Conservation (phyloP, 2,329 filamentous ascomycete species). For the Hypoxylon sp. region DNA sequence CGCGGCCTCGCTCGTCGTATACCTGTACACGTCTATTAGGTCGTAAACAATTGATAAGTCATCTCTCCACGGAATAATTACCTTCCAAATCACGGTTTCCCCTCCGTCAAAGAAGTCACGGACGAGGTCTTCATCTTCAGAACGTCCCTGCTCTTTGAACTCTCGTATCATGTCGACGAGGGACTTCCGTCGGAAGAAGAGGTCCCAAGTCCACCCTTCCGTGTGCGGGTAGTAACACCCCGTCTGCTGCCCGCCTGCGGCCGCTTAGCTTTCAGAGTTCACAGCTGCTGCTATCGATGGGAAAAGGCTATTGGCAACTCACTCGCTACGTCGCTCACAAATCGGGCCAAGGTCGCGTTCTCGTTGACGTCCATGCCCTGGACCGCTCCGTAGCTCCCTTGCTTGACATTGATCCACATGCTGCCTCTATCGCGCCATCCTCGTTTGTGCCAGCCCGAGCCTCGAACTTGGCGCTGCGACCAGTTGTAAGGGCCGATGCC, state of each 20-base stretch:
- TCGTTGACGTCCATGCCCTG: constrained; percentile 34
- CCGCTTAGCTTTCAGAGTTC: background rate
- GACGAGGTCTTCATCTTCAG: constrained; percentile 31
- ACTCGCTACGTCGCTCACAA: constrained; percentile 24
- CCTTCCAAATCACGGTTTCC: constrained; percentile 40
- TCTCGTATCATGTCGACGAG: constrained; percentile 32
- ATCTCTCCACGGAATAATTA: background rate
- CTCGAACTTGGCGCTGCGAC: constrained; percentile 21
- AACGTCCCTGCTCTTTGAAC: constrained; percentile 23
- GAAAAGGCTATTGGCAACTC: constrained; percentile 1
- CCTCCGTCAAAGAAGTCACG: constrained; percentile 41
- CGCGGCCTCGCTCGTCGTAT: constrained; percentile 10
- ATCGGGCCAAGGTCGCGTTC: constrained; percentile 25
- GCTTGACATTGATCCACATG: constrained; percentile 43
- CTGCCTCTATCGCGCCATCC: constrained; percentile 33
- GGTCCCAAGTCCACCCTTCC: constrained; percentile 28
- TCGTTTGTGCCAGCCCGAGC: constrained; percentile 38
- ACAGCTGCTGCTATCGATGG: background rate
- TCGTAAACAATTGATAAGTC: background rate
- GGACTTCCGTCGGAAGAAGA: constrained; percentile 39
- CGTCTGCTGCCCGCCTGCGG: background rate
- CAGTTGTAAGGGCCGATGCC: constrained; percentile 18
- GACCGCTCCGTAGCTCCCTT: constrained; percentile 34
- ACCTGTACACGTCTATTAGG: constrained; percentile 13
- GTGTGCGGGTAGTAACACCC: background rate